phyloP scores from a whole-genome alignment of 2,329 filamentous ascomycete species.

The Anisogramma anomala region DNA sequence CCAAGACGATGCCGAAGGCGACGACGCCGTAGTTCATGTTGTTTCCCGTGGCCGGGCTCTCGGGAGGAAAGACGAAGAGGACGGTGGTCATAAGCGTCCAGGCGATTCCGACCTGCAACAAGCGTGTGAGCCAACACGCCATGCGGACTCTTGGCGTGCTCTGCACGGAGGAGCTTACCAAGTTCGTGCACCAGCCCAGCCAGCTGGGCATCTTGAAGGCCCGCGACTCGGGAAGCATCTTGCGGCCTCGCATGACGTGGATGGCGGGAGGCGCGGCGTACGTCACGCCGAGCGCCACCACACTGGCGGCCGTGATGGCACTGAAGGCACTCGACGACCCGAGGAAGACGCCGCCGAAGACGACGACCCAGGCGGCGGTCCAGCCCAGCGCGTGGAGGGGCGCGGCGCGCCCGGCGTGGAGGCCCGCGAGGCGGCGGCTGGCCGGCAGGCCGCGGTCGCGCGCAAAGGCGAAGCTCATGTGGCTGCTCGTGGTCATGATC shows the following conservation, averaged over 20 bases:
- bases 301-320: slow-evolving; percentile 58
- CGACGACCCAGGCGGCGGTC: slow-evolving; percentile 47
- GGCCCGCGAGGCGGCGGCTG: slow-evolving; percentile 46
- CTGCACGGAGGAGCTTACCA: too few relatives aligned
- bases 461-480: slow-evolving; percentile 58
- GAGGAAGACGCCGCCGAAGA: slow-evolving; percentile 60
- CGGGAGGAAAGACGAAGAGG: slow-evolving; percentile 63
- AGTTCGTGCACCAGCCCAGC: slow-evolving; percentile 26
- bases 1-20: slow-evolving; percentile 35
- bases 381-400: slow-evolving; percentile 56
- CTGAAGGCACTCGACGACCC: slow-evolving; percentile 59
- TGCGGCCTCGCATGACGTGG: slow-evolving; percentile 55
- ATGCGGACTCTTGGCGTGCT: too few relatives aligned
- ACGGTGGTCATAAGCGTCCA: slow-evolving; percentile 63
- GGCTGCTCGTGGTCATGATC: slow-evolving; percentile 54
- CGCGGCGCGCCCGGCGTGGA: slow-evolving; percentile 49
- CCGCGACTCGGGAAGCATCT: slow-evolving; percentile 44
- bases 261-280: slow-evolving; percentile 65
- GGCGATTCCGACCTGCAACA: slow-evolving; percentile 38
- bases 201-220: slow-evolving; percentile 25
- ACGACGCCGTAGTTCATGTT: slow-evolving; percentile 55
- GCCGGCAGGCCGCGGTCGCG: slow-evolving; percentile 56
- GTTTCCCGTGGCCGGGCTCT: slow-evolving; percentile 47
- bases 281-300: slow-evolving; percentile 59
- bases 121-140: slow-evolving; percentile 23